Conservation (phyloP, 2,329 filamentous ascomycete species). For the Rhynchosporium secalis region DNA sequence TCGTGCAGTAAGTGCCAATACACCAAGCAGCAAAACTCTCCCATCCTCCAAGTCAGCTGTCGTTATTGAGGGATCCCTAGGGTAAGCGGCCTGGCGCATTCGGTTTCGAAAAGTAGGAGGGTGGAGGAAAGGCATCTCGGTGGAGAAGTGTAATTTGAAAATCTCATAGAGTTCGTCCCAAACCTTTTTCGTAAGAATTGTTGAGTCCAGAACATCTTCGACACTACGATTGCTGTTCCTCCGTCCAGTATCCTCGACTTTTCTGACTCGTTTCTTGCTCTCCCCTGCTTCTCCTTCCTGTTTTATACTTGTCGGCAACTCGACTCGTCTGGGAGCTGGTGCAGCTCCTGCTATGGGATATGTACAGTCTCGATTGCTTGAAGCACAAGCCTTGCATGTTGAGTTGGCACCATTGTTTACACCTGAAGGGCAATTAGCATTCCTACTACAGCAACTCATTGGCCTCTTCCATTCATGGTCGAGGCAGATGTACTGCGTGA, state of each 20-base stretch:
- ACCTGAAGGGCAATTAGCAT: conserved; percentile 29
- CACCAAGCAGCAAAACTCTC: conserved; percentile 62
- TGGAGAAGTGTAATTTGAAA: conserved; percentile 69
- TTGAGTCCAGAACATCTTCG: conserved; percentile 63
- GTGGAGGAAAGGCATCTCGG: conserved; percentile 72
- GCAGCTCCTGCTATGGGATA: conserved; percentile 59
- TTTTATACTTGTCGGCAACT: conserved; percentile 35
- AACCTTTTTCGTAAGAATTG: conserved; percentile 61
- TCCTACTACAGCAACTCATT: not conserved
- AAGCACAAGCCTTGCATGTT: conserved; percentile 73
- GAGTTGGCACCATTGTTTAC: conserved; percentile 69
- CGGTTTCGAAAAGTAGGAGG: conserved; percentile 60
- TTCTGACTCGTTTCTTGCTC: conserved; percentile 46
- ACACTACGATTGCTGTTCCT: conserved; percentile 42
- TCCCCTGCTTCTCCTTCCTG: conserved; percentile 43
- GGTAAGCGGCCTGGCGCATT: conserved; percentile 46
- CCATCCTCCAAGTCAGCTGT: conserved; percentile 44
- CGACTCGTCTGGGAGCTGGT: conserved; percentile 35
- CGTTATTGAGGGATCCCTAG: conserved; percentile 32
- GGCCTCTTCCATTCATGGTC: not conserved
- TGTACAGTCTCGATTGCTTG: conserved; percentile 69
- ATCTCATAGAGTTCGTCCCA: conserved; percentile 71
- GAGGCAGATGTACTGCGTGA: not conserved
- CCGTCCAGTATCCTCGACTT: conserved; percentile 42
- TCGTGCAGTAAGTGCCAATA: conserved; percentile 67